Conservation (phyloP, 2,329 filamentous ascomycete genomes). For the Neonectria hederae region DNA sequence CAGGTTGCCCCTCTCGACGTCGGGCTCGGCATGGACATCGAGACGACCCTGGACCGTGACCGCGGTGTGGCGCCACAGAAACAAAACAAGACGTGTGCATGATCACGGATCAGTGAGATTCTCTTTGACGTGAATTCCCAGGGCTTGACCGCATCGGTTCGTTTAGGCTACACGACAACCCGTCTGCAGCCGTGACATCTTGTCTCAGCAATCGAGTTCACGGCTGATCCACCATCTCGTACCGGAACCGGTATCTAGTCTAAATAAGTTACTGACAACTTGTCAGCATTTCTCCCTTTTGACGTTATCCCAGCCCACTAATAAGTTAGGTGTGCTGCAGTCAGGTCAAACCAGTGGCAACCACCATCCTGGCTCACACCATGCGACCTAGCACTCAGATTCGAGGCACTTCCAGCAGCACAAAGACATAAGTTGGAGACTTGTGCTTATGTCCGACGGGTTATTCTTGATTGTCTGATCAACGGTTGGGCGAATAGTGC, state of each 20-base stretch:
- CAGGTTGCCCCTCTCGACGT: conserved; percentile 44
- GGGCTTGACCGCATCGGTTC: not conserved
- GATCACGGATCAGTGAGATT: not conserved
- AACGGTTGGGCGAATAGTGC: conserved; percentile 13
- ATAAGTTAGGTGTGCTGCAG: not conserved
- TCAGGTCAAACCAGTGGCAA: conserved; percentile 15
- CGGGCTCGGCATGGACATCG: conserved; percentile 9
- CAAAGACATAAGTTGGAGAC: not conserved
- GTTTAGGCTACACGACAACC: not conserved
- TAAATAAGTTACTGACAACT: not conserved
- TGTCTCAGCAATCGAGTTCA: not conserved
- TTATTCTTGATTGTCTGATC: conserved; percentile 11
- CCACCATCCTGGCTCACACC: conserved; percentile 12
- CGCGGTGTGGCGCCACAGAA: conserved; percentile 18
- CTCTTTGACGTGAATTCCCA: not conserved
- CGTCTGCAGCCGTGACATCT: not conserved
- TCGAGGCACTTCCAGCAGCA: conserved; percentile 13
- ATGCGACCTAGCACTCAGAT: not conserved
- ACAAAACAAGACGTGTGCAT: conserved; percentile 19
- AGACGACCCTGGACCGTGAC: conserved; percentile 24
- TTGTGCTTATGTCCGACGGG: conserved; percentile 5
- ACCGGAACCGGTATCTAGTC: not conserved
- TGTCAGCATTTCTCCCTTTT: not conserved
- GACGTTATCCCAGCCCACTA: not conserved
- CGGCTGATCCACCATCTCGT: not conserved